phyloP scores from a whole-genome alignment of 164 flowering plant species.

The Kingdonia uniflora region DNA sequence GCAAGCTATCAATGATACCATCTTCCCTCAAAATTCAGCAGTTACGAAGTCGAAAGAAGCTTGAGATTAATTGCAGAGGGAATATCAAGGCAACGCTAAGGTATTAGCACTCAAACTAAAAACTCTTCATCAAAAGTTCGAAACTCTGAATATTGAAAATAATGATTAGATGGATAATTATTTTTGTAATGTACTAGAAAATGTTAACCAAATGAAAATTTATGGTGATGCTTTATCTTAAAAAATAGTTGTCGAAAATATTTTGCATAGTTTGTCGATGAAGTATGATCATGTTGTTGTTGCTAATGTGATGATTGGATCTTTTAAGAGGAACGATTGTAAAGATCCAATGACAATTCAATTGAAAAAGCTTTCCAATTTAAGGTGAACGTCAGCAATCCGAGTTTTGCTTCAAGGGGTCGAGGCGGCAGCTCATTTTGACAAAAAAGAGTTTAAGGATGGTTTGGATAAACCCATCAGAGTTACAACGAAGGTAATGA shows the following conservation, averaged over 20 bases:
- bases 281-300: constrained; percentile 1
- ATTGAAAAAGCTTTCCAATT: too few species aligned
- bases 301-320: background rate
- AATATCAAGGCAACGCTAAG: background rate
- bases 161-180: background rate
- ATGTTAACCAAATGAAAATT: background rate
- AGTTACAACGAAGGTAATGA: background rate
- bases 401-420: too few species aligned
- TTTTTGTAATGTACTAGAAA: background rate
- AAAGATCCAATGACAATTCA: background rate
- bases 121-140: background rate
- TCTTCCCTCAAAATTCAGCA: background rate
- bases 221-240: background rate
- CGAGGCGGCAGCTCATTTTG: too few species aligned
- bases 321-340: background rate
- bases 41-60: background rate
- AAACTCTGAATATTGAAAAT: background rate
- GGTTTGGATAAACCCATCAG: background rate
- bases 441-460: too few species aligned
- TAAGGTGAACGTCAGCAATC: too few species aligned
- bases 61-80: background rate
- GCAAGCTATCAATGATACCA: background rate
- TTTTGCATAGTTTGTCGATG: background rate
- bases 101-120: background rate
- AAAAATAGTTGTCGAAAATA: background rate